phyloP scores from a whole-genome alignment of 306 rosid genomes.

The Cucumis hystrix region DNA sequence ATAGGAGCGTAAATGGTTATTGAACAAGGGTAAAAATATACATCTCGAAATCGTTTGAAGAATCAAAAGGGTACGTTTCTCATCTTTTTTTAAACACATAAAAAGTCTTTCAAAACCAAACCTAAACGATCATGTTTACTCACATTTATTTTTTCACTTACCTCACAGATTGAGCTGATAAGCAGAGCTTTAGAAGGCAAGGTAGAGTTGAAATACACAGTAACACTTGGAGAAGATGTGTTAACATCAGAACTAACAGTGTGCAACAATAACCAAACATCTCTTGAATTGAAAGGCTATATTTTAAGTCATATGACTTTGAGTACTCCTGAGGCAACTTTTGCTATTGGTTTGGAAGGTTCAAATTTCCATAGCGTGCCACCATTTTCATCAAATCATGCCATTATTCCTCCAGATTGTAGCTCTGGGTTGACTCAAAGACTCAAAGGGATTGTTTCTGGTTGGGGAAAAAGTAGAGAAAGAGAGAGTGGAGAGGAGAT shows the following conservation, averaged over 20 bases:
- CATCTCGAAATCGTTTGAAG: not conserved
- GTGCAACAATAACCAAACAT: conserved; percentile 32
- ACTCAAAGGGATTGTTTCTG: conserved; percentile 16
- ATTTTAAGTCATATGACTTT: conserved; percentile 65
- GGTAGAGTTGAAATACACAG: conserved; percentile 44
- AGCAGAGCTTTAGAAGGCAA: conserved; percentile 25
- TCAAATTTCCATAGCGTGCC: conserved; percentile 36
- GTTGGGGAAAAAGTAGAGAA: conserved; percentile 14
- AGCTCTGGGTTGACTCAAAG: conserved; percentile 20
- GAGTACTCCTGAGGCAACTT: conserved; percentile 83
- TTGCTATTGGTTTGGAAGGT: conserved; percentile 61
- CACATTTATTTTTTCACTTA: no score
- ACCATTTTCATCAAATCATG: conserved; percentile 37
- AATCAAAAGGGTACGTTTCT: no score
- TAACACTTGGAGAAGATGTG: conserved; percentile 42
- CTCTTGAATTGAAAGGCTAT: conserved; percentile 47
- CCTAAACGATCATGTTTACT: no score
- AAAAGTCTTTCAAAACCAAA: no score
- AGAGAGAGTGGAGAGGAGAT: conserved; percentile 25
- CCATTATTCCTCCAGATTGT: conserved; percentile 38
- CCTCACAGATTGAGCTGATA: conserved; percentile 36
- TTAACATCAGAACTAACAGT: conserved; percentile 45
- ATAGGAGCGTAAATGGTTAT: fast-evolving
- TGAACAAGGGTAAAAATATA: no score
- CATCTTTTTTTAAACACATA: no score